Evolutionary conservation across 2,329 filamentous ascomycete species (phyloP), one percentile per base, ranked within the genome.

Genomic region (Esteya vermicola): DNA sequence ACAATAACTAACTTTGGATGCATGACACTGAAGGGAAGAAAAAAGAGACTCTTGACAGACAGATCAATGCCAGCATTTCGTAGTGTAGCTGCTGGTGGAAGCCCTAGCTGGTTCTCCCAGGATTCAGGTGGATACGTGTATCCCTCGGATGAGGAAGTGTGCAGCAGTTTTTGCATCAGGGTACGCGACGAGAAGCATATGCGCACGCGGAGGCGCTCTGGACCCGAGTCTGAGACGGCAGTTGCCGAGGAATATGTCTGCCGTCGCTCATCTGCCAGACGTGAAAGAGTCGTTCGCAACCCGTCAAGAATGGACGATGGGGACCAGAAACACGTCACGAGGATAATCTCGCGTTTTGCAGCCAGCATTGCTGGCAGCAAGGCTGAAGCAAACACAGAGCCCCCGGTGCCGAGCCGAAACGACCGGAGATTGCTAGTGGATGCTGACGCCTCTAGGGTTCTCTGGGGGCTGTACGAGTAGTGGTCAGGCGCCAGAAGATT

Each of bases 1-100:
- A 89, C 57, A 13, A 91, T 66, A 28, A 89, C 66, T 49, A 84
- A 89, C 51, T 93, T 93, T 0, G 84, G 80, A 53, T 93, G 85
- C 75, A 91, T 82, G n/a, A 93, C 79, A 51, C 82, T 85, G 44
- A 91, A 77, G 0, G 85, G 85, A 3, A 78, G 63, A 46, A 89
- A 75, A 57, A 93, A 93, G 8, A 89, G 64, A 46, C 77, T 85
- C 61, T 85, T 88, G 41, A 86, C 72, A 0, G 68, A 63, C 26
- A 93, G 52, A 39, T 86, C 71, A 16, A 93, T 68, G 3, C 74
- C 74, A 1, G 60, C 65, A 4, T 74, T 62, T 26, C 68, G 62
- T 3, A 79, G 54, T 5, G 62, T 47, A 7, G 63, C 58, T 4
- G 67, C 60, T 1, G 62, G 52, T 0, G 82, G 81, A 4, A 91